Base-by-base conservation (phyloP, 495 filamentous ascomycete species). In the Beverwykella pulmonaria region DNA sequence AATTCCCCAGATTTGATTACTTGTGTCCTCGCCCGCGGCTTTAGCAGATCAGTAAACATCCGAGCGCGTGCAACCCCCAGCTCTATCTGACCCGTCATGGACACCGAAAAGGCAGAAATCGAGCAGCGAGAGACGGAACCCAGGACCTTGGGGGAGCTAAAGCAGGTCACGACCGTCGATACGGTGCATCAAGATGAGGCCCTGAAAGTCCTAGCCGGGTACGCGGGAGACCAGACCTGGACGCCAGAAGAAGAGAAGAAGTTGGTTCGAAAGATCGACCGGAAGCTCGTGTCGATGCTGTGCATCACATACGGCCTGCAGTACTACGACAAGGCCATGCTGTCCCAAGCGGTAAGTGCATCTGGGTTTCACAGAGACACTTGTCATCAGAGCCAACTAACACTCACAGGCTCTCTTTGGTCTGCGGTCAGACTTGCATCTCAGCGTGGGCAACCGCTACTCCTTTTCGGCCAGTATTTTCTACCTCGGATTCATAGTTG, bases 241-340 rank as follows among this genome's bases (percentile, higher is more conserved):
- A 74, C 75, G n/a, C 55, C 61, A 2, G 70, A 64, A 30, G 78
- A 76, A 52, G 79, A 79, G 66, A 78, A 77, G 59, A 75, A 69
- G 60, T 64, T 79, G 26, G 58, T 71, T 1, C 72, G 75, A 25
- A 79, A 74, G 65, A 73, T 81, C 34, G 78, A 87, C 63, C 73
- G 80, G 7, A 74, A 77, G 2, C 75, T 86, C 29, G 69, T 85
- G 36, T 79, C 81, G 9, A 73, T 86, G 8, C 76, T 86, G 19
- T 80, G 79, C 19, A 74, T 79, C 0, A 84, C 83, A 20, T 83
- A 84, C 63, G 77, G 72, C 14, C 74, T 75, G 0, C 74, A 76
- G 53, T 78, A 76, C 55, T 78, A 79, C 65, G 77, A 79, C 67
- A 79, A 79, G 65, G 75, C 76, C 14, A 77, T 79, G 75, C 53